Base-by-base conservation (phyloP, 1,284 basidiomycete genomes). In the Athelia sp. region DNA sequence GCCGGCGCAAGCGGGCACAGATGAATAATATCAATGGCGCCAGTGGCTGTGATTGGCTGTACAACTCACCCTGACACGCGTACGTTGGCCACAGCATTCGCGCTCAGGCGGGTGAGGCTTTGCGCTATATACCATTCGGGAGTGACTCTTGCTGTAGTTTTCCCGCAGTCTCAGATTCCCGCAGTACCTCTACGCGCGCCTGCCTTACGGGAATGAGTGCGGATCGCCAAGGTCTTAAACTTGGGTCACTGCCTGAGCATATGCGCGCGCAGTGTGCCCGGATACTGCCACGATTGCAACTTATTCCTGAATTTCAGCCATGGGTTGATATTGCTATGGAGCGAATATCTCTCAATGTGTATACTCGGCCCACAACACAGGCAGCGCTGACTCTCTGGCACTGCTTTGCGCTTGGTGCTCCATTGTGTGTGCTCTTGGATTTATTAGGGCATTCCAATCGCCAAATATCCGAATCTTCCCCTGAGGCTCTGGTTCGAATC, bases 401-500 rank as follows among this genome's bases (percentile, higher is more conserved):
- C 44, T 69, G 66, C 47, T 62, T 72, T 46, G 59, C 64, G 29
- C 64, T 68, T 35, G 70, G 68, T 9, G 66, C 62, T 14, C 65
- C 70, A 1, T 58, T 71, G 15, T 58, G 59, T 38, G 65, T 68
- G 2, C 60, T 73, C 13, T 57, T 71, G 23, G 64, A 67, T 46
- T 60, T 72, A 17, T 55, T 71, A n/a, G 67, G 70, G 14, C 42
- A 56, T 42, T 56, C 60, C 14, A 54, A 62, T 48, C 54, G 58
- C 11, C 60, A 68, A 40, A 40, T 40, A 40, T 34, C 11, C 32
- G 53, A 63, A n/a, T 54, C 59, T 18, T 61, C 62, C 29, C 55
- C 66, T 35, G 58, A 60, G 52, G 50, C 46, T 43, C 64, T 64
- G 45, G 64, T 71, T 36, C 48, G 47, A 35, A 64, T 56, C 48